Conservation (phyloP, 192 early-diverging fungal species). For the Backusella luteola region DNA sequence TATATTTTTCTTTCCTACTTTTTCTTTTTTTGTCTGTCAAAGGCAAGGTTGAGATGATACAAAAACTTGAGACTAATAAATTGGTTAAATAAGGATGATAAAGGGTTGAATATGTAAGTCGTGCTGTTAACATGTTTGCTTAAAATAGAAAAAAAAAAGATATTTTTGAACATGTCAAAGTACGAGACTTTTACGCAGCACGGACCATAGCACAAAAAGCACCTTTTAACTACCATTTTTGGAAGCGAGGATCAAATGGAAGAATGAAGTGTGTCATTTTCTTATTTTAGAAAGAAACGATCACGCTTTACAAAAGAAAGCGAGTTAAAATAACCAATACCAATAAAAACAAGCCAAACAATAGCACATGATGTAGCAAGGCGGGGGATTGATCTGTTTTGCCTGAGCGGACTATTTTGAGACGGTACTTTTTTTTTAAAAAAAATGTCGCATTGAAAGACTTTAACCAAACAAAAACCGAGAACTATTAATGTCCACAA, state of each 20-base stretch:
- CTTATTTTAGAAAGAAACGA: neutral
- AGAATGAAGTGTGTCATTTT: neutral
- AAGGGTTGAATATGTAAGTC: neutral
- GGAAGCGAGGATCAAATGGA: neutral
- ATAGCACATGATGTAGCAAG: neutral
- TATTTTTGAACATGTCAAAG: neutral
- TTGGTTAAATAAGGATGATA: neutral
- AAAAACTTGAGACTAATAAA: too few species aligned
- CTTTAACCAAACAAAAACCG: neutral
- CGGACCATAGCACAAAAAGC: neutral
- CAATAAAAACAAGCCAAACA: neutral
- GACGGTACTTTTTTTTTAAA: neutral
- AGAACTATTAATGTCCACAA: neutral
- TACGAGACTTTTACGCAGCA: neutral
- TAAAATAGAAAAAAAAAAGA: neutral
- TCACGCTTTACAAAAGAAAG: neutral
- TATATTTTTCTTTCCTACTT: too few species aligned
- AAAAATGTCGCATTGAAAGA: neutral
- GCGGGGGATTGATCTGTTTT: neutral
- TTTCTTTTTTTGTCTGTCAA: too few species aligned
- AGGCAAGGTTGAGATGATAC: too few species aligned
- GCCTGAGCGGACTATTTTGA: neutral
- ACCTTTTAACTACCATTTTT: neutral
- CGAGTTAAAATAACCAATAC: constrained; percentile 1
- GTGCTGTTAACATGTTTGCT: neutral